phyloP scores from a whole-genome alignment of 2,329 filamentous ascomycete genomes.

The Diplodia seriata region DNA sequence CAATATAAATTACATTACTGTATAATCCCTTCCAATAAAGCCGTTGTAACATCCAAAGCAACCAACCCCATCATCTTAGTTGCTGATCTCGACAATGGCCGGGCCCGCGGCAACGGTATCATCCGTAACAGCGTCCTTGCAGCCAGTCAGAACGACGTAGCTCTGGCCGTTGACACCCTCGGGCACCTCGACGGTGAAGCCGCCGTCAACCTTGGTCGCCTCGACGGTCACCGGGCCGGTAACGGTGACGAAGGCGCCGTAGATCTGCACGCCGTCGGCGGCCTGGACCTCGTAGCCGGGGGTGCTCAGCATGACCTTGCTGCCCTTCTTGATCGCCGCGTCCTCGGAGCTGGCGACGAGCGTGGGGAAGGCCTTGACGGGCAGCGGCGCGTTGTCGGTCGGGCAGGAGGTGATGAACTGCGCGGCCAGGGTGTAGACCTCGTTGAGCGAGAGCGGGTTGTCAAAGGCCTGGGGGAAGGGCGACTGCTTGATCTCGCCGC shows the following conservation, averaged over 20 bases:
- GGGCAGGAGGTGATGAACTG: slow-evolving; percentile 68
- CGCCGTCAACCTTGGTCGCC: slow-evolving; percentile 39
- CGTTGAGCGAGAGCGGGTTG: slow-evolving; percentile 63
- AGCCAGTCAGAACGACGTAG: slow-evolving; percentile 52
- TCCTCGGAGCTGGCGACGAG: slow-evolving; percentile 42
- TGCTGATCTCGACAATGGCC: slow-evolving; percentile 39
- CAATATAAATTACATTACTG: no score
- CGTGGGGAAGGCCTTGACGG: slow-evolving; percentile 66
- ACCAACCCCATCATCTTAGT: not conserved
- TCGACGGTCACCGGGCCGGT: slow-evolving; percentile 46
- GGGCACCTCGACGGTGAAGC: slow-evolving; percentile 41
- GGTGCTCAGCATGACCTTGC: slow-evolving; percentile 36
- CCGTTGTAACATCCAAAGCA: not conserved
- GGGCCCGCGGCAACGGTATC: slow-evolving; percentile 49
- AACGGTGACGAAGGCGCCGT: slow-evolving; percentile 50
- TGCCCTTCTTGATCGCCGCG: slow-evolving; percentile 33
- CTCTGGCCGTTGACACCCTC: slow-evolving; percentile 47
- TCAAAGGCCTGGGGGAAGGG: slow-evolving; percentile 69
- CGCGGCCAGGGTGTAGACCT: slow-evolving; percentile 70
- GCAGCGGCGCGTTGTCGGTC: slow-evolving; percentile 59
- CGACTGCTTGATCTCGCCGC: slow-evolving; percentile 51
- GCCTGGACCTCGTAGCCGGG: slow-evolving; percentile 39
- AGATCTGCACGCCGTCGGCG: slow-evolving; percentile 36
- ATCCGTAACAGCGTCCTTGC: slow-evolving; percentile 48
- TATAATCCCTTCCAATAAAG: no score